These are phyloP conservation scores for Tilletia setariae DNA, from an alignment of 1,284 basidiomycete genomes.

Conservation along the genomic window DNA sequence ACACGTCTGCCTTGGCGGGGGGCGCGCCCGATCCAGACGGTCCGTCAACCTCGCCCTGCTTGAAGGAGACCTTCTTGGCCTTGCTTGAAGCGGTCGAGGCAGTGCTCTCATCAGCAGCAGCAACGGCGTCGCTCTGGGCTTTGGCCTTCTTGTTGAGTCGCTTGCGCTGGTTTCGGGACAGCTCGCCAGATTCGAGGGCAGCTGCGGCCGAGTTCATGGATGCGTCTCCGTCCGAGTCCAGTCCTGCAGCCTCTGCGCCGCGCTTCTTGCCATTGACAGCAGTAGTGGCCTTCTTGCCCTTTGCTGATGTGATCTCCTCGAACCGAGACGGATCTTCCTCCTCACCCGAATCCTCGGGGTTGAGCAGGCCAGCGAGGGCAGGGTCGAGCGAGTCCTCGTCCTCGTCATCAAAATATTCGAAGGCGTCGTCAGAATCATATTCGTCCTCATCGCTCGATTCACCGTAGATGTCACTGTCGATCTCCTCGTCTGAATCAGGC, in stretches of 20 bases:
- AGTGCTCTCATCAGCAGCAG: slow-evolving; percentile 45
- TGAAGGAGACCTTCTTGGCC: slow-evolving; percentile 56
- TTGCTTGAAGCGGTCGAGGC: slow-evolving; percentile 54
- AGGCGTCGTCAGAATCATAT: slow-evolving; percentile 57
- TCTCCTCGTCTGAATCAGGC: slow-evolving; percentile 58
- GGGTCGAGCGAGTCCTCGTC: slow-evolving; percentile 24
- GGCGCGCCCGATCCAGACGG: slow-evolving; percentile 36
- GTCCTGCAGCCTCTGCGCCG: slow-evolving; percentile 62
- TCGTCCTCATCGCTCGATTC: slow-evolving; percentile 57
- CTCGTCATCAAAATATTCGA: slow-evolving; percentile 38
- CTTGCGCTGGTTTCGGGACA: slow-evolving; percentile 55
- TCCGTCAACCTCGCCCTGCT: slow-evolving; percentile 54
- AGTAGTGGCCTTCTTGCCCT: slow-evolving; percentile 11
- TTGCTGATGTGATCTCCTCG: slow-evolving; percentile 57
- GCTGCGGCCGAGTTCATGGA: slow-evolving; percentile 23
- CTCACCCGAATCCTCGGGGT: slow-evolving; percentile 1
- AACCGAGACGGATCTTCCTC: slow-evolving; percentile 62
- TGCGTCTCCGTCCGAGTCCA: slow-evolving; percentile 44
- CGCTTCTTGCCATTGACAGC: slow-evolving; percentile 58
- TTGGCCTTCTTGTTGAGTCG: slow-evolving; percentile 68
- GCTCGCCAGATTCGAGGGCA: slow-evolving; percentile 39
- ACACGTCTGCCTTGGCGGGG: slow-evolving; percentile 31
- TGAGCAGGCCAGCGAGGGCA: slow-evolving; percentile 1
- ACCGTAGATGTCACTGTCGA: slow-evolving; percentile 52
- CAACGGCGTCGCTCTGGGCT: slow-evolving; percentile 51